Conservation (phyloP, 345 rosid genomes). For the Hirschfeldia incana region DNA sequence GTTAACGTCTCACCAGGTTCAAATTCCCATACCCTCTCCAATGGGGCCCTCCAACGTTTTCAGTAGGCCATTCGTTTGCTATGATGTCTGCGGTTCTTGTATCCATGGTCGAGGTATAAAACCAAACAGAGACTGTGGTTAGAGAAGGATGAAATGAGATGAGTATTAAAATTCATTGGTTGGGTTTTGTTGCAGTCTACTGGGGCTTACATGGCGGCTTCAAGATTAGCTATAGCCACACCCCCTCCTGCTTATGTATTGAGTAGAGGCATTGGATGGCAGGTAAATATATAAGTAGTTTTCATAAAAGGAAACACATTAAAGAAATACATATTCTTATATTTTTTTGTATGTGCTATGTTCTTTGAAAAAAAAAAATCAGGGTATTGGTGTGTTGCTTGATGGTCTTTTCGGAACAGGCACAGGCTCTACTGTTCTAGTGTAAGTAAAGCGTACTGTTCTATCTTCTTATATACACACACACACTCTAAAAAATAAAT, state of each 20-base stretch:
- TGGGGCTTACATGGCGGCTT: slow-evolving; percentile 94
- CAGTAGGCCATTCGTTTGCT: slow-evolving; percentile 91
- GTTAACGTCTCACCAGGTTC: slow-evolving; percentile 55
- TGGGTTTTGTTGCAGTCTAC: slow-evolving; percentile 60
- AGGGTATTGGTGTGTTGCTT: slow-evolving; percentile 91
- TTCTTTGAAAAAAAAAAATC: background rate
- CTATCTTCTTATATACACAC: background rate
- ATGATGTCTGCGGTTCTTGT: slow-evolving; percentile 96
- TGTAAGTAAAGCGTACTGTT: slow-evolving; percentile 52
- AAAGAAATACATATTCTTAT: background rate
- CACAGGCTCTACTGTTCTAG: slow-evolving; percentile 90
- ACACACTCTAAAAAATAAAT: background rate
- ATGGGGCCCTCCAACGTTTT: slow-evolving; percentile 98
- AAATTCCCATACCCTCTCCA: slow-evolving; percentile 95
- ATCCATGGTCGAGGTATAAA: slow-evolving; percentile 85
- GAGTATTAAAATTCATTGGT: background rate
- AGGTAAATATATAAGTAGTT: slow-evolving; percentile 47
- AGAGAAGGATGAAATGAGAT: background rate
- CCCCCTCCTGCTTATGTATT: slow-evolving; percentile 97
- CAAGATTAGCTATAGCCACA: slow-evolving; percentile 94
- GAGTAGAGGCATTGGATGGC: slow-evolving; percentile 99
- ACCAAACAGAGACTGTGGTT: background rate
- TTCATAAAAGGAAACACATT: background rate
- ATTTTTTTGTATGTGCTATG: background rate
- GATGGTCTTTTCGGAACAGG: slow-evolving; percentile 93